Conservation (phyloP, 1,284 basidiomycete species). For the Apiotrichum brassicae region DNA sequence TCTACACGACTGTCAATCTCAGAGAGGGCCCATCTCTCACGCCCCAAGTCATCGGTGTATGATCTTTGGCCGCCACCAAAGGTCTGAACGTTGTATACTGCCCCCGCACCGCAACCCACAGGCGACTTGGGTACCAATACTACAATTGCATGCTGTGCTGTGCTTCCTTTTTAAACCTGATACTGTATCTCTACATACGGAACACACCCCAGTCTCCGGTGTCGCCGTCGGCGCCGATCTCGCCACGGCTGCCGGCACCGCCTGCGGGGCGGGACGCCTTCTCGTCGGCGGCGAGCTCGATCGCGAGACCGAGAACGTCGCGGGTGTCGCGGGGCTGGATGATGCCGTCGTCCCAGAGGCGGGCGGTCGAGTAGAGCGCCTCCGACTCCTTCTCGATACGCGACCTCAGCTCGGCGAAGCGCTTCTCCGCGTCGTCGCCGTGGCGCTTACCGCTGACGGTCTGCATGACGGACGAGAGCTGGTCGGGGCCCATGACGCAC, state of each 20-base stretch:
- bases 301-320: slow-evolving; percentile 74
- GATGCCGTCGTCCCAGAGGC: slow-evolving; percentile 92
- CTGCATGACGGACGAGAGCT: slow-evolving; percentile 86
- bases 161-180: background rate
- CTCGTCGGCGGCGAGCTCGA: slow-evolving; percentile 61
- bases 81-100: too few relatives aligned
- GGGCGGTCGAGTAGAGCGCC: slow-evolving; percentile 77
- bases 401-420: slow-evolving; percentile 53
- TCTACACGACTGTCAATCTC: too few relatives aligned
- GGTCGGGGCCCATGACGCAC: slow-evolving; percentile 92
- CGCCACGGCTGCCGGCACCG: slow-evolving; percentile 34
- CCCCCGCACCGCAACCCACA: too few relatives aligned
- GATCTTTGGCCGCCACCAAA: too few relatives aligned
- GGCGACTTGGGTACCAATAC: background rate
- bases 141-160: background rate
- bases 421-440: slow-evolving; percentile 24
- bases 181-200: slow-evolving; percentile 60
- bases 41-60: too few relatives aligned
- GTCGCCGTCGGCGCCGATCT: slow-evolving; percentile 65
- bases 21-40: too few relatives aligned
- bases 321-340: slow-evolving; percentile 87
- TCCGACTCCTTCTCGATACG: slow-evolving; percentile 83
- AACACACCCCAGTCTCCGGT: slow-evolving; percentile 77
- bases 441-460: slow-evolving; percentile 53
- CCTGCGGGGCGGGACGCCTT: slow-evolving; percentile 37